Evolutionary conservation across 805 yeast species (phyloP), one percentile per base, ranked within the genome.

Genomic region (Debaryomyces tyrocola): DNA sequence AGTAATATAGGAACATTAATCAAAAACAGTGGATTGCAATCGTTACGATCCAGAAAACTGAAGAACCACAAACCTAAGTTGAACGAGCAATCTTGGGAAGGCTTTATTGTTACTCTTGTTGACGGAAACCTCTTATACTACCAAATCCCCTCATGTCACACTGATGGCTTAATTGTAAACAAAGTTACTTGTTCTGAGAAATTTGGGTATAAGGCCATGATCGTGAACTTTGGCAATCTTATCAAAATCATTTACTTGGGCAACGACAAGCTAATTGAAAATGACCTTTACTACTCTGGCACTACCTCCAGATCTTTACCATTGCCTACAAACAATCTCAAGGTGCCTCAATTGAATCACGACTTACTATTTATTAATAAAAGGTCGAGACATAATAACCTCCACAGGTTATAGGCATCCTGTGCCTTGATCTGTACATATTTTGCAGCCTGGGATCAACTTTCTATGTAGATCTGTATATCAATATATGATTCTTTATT

Each of bases 201-300:
- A 56, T 87, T 84, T 59, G 96, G 96, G 0, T 88, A 80, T 58
- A 87, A 88, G 56, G 78, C 94, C 0, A 80, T 87, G 17, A 84
- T 87, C 33, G 84, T 85, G 20, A 83, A 83, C 20, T 84, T 87
- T 62, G 95, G 94, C 27, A 85, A 84, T 53, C 63, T 79, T 14
- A 77, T 89, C 77, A 84, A 85, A 59, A 77, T 89, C 28, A 66
- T 89, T 27, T 87, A 85, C 58, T 71, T 87, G 51, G 96, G 96
- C 6, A 84, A 80, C 55, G 90, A 85, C 47, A 88, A 85, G 50
- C 69, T 85, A 50, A 78, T 85, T 20, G 85, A 83, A 52, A 78
- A 78, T 43, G 83, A 80, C 36, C 75, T 78, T 31, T 75, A 78
- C 48, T 77, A 73, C 48, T 65, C 68, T 4, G 74, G 59, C 60